phyloP scores from a whole-genome alignment of 2,329 filamentous ascomycete genomes.

The Aspergillus udagawae region DNA sequence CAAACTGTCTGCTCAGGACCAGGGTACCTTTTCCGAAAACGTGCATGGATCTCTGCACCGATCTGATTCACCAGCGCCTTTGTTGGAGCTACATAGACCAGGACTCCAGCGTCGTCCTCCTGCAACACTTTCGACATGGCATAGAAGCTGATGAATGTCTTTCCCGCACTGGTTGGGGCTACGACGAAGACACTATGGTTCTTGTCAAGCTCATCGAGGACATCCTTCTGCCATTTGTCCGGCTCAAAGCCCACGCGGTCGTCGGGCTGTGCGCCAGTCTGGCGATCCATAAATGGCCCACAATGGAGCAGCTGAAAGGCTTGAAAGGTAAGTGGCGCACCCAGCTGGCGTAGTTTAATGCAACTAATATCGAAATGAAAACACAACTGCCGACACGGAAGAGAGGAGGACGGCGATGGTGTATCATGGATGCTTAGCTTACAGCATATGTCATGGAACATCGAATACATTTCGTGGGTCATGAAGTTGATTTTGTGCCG shows the following conservation, averaged over 20 bases:
- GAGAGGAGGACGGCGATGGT: neutral
- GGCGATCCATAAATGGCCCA: constrained; percentile 68
- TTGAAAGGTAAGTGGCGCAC: neutral
- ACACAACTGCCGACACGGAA: neutral
- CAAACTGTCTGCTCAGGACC: constrained; percentile 65
- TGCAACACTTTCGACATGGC: constrained; percentile 74
- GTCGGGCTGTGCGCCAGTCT: constrained; percentile 64
- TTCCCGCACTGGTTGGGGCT: constrained; percentile 73
- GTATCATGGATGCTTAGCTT: neutral
- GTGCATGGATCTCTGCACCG: constrained; percentile 70
- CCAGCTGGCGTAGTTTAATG: neutral
- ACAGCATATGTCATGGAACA: neutral
- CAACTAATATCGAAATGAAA: neutral
- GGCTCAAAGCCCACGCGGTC: constrained; percentile 56
- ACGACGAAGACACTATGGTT: constrained; percentile 70
- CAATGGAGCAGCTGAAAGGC: constrained; percentile 65
- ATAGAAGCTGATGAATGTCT: constrained; percentile 78
- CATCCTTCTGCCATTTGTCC: constrained; percentile 71
- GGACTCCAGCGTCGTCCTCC: constrained; percentile 62
- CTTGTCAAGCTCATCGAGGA: constrained; percentile 68
- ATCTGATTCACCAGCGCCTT: constrained; percentile 83
- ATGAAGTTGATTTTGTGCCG: neutral
- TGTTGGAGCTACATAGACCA: constrained; percentile 77
- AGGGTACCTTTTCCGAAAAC: constrained; percentile 63
- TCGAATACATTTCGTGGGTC: neutral